These are phyloP conservation scores for Jaenimonas drosophilae DNA, from an alignment of 208 protist species.

Conservation along the genomic window DNA sequence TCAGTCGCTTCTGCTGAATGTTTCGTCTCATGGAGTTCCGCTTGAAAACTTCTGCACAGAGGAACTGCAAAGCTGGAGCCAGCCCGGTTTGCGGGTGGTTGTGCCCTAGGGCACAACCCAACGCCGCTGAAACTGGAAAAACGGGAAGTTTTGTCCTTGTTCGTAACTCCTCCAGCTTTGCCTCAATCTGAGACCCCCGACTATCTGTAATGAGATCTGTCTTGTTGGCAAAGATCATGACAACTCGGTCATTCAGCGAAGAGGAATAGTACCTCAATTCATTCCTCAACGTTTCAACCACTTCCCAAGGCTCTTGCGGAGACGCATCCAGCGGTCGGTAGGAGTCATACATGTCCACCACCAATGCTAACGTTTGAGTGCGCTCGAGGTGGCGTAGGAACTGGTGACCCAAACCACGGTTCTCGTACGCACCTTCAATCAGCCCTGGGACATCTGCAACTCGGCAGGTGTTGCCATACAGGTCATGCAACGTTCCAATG, in stretches of 20 bases:
- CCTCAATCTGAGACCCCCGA: slow-evolving; percentile 18
- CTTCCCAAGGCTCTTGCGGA: slow-evolving; percentile 69
- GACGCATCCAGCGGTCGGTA: slow-evolving; percentile 22
- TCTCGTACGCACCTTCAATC: slow-evolving; percentile 88
- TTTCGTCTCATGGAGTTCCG: slow-evolving; percentile 29
- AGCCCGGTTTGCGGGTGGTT: slow-evolving; percentile 44
- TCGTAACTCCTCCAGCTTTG: slow-evolving; percentile 63
- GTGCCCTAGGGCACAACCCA: slow-evolving; percentile 47
- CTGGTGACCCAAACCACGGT: slow-evolving; percentile 79
- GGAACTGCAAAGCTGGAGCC: slow-evolving; percentile 39
- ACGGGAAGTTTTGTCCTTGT: slow-evolving; percentile 66
- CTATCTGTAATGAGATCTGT: slow-evolving; percentile 77
- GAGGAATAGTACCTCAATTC: slow-evolving; percentile 87
- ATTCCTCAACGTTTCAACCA: slow-evolving; percentile 53
- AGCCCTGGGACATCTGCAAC: slow-evolving; percentile 88
- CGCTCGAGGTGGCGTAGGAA: slow-evolving; percentile 91
- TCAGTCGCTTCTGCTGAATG: slow-evolving; percentile 16
- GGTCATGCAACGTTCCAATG: slow-evolving; percentile 76
- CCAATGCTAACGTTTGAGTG: slow-evolving; percentile 74
- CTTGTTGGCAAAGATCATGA: slow-evolving; percentile 88
- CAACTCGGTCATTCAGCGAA: slow-evolving; percentile 44
- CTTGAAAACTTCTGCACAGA: slow-evolving; percentile 61
- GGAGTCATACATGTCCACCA: slow-evolving; percentile 83
- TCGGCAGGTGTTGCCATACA: slow-evolving; percentile 74
- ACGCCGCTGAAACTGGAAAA: slow-evolving; percentile 83